phyloP scores from a whole-genome alignment of 1,284 basidiomycete genomes.

The Rhizopogon parksii region DNA sequence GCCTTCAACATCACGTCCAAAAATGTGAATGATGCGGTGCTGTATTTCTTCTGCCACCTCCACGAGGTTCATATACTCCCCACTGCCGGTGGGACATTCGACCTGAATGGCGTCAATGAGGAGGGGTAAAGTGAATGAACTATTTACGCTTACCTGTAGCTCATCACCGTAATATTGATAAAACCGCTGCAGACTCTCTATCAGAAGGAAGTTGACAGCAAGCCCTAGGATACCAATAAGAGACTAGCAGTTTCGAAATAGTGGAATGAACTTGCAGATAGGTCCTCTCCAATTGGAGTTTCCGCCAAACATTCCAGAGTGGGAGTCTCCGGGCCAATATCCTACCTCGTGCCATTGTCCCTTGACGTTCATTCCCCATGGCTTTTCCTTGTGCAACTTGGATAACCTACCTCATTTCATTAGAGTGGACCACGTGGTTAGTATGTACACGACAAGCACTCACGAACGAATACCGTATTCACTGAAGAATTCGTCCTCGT shows the following conservation, averaged over 20 bases:
- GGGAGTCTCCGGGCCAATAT: constrained; percentile 98
- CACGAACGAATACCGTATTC: constrained; percentile 93
- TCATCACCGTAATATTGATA: constrained; percentile 94
- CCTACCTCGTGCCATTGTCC: constrained; percentile 88
- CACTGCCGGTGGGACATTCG: constrained; percentile 93
- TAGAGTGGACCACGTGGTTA: neutral
- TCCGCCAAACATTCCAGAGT: constrained; percentile 97
- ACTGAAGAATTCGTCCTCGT: constrained; percentile 93
- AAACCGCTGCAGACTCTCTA: constrained; percentile 92
- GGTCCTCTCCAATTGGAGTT: constrained; percentile 96
- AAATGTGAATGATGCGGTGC: constrained; percentile 95
- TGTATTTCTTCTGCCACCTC: constrained; percentile 95
- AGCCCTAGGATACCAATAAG: constrained; percentile 48
- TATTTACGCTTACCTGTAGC: constrained; percentile 43
- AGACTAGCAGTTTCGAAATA: neutral
- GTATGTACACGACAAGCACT: constrained; percentile 26
- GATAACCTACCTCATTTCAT: constrained; percentile 53
- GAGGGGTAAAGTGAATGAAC: neutral
- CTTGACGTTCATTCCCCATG: constrained; percentile 92
- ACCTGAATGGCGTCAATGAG: constrained; percentile 37
- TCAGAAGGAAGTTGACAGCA: constrained; percentile 90
- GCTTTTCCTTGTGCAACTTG: constrained; percentile 83
- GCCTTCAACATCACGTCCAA: constrained; percentile 83
- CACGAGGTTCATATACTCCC: constrained; percentile 92
- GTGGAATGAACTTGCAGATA: constrained; percentile 48